Percentiles rank a stretch among this genome's conserved stretches.
Conservation (phyloP, 148 eudicot genomes). For the Salicornia ramosissima region DNA sequence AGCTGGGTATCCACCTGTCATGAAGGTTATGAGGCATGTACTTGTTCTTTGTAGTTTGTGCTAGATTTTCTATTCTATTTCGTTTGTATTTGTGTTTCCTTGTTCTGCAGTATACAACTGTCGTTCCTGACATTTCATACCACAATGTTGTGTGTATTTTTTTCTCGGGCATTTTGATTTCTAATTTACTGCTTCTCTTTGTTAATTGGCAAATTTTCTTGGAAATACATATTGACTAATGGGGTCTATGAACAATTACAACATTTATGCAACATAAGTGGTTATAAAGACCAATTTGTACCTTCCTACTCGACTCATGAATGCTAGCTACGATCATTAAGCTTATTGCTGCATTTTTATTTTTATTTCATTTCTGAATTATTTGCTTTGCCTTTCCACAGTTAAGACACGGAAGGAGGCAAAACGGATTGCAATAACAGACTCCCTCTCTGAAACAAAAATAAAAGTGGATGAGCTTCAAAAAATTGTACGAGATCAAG, state of each 20-base stretch:
- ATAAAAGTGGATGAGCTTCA: slow-evolving; percentile 63
- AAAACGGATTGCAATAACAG: slow-evolving; percentile 50
- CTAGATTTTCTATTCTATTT: no score
- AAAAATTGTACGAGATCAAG: slow-evolving; percentile 58
- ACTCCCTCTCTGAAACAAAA: slow-evolving; percentile 54
- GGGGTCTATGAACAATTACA: neutral
- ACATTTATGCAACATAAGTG: neutral
- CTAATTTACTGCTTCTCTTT: no score
- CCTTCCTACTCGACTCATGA: neutral
- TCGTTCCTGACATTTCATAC: neutral
- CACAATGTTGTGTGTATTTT: neutral
- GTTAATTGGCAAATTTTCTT: no score
- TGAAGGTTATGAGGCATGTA: no score
- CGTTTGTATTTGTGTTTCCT: no score
- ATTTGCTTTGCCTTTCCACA: slow-evolving; percentile 26
- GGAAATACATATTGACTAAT: neutral
- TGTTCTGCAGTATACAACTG: neutral
- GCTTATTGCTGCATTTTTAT: no score
- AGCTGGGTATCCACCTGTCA: no score
- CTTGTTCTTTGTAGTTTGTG: no score
- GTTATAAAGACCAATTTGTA: neutral
- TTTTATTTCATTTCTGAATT: no score
- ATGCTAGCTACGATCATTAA: neutral
- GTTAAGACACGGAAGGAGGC: slow-evolving; percentile 92
- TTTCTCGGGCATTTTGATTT: neutral